A percentile compares a stretch with the other conserved stretches of the same genome.
phyloP scores from a whole-genome alignment of 164 flowering plant genomes.

The Macadamia tetraphylla region DNA sequence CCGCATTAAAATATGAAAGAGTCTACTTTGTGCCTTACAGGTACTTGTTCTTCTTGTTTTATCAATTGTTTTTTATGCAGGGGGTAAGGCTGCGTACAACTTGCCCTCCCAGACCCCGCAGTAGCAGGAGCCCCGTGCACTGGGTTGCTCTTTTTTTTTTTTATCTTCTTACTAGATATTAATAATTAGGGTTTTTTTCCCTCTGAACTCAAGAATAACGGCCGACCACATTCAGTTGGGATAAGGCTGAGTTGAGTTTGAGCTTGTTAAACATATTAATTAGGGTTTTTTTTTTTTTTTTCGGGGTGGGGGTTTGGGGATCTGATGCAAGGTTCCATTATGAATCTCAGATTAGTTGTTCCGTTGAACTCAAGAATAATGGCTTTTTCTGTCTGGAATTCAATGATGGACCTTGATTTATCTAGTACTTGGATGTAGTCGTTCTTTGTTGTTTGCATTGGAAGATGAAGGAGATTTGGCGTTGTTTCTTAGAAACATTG shows the following conservation, averaged over 20 bases:
- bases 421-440: not conserved
- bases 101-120: too few species aligned
- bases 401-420: too few species aligned
- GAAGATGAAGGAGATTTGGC: not conserved
- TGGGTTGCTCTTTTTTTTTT: not conserved
- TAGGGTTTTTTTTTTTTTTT: too few species aligned
- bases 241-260: too few species aligned
- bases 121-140: too few species aligned
- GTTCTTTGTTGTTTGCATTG: not conserved
- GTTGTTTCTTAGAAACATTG: not conserved
- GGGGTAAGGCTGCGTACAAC: too few species aligned
- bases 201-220: not conserved
- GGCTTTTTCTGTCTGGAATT: not conserved
- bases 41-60: slow-evolving; percentile 19
- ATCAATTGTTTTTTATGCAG: not conserved
- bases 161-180: slow-evolving; percentile 11
- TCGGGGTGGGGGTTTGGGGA: too few species aligned
- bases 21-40: slow-evolving; percentile 78
- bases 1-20: slow-evolving; percentile 39
- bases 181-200: slow-evolving; percentile 1
- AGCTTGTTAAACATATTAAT: too few species aligned
- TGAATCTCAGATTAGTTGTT: too few species aligned
- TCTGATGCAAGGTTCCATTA: too few species aligned
- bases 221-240: too few species aligned
- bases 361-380: not conserved